phyloP scores from a whole-genome alignment of 2,329 filamentous ascomycete genomes.

The Atkinsonella hypoxylon region DNA sequence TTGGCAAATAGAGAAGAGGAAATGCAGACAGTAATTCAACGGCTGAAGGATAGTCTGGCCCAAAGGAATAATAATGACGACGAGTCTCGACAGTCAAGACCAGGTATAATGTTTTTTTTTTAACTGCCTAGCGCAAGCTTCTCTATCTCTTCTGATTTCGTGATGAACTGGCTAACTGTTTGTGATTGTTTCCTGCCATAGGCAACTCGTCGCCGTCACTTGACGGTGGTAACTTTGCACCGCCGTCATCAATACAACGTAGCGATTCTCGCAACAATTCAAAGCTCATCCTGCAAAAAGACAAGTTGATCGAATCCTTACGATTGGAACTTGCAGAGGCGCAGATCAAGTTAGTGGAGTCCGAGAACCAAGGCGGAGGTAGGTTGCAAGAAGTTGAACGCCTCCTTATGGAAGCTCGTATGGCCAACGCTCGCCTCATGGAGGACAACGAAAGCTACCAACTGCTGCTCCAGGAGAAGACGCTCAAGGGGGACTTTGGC shows the following conservation, averaged over 20 bases:
- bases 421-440: conserved; percentile 92
- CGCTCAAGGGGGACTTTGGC: conserved; percentile 83
- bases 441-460: conserved; percentile 99
- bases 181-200: conserved; percentile 10
- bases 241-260: conserved; percentile 69
- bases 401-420: conserved; percentile 78
- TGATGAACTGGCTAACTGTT: conserved; percentile 10
- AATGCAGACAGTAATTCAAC: conserved; percentile 79
- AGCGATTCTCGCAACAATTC: conserved; percentile 86
- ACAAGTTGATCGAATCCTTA: conserved; percentile 88
- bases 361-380: conserved; percentile 85
- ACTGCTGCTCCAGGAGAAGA: conserved; percentile 85
- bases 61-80: conserved; percentile 54
- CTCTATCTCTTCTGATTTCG: neutral
- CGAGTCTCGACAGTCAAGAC: conserved; percentile 44
- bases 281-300: conserved; percentile 84
- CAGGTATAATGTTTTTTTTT: conserved; percentile 32
- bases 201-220: conserved; percentile 53
- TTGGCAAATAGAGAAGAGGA: conserved; percentile 76
- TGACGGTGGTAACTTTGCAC: conserved; percentile 72
- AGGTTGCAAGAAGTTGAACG: conserved; percentile 83
- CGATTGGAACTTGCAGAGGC: conserved; percentile 86
- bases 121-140: neutral
- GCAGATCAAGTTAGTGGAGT: conserved; percentile 89
- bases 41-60: conserved; percentile 79